Percentiles rank a stretch among this genome's conserved stretches.
Evolutionary conservation across 2,329 filamentous ascomycete genomes (phyloP).

Genomic region (Microsporum ferrugineum): DNA sequence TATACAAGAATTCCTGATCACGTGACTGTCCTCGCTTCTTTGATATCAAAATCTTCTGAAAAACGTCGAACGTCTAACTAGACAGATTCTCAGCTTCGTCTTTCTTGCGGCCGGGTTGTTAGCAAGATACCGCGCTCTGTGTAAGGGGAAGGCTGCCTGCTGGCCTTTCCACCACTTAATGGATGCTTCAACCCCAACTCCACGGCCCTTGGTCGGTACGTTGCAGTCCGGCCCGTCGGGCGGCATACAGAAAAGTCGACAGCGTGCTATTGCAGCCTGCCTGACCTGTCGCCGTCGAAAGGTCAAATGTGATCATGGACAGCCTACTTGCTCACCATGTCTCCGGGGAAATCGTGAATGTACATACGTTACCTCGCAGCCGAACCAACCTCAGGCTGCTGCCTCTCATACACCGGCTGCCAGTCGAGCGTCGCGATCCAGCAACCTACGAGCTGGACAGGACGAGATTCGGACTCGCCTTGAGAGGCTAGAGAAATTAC

Average conservation of each 20-base stretch:
- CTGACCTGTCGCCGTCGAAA: slow-evolving; percentile 1
- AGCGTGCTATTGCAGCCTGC: not conserved
- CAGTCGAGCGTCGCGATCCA: not conserved
- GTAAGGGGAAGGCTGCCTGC: not conserved
- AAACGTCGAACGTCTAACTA: no score
- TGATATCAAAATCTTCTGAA: no score
- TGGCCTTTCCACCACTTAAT: not conserved
- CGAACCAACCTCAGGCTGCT: not conserved
- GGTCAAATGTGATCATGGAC: not conserved
- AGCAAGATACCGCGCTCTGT: not conserved
- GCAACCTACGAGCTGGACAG: slow-evolving; percentile 6
- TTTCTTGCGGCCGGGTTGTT: not conserved
- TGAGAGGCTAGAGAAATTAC: slow-evolving; percentile 8
- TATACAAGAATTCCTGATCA: no score
- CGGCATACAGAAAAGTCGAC: not conserved
- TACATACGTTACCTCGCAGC: not conserved
- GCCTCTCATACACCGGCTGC: not conserved
- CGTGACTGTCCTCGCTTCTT: no score
- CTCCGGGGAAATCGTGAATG: not conserved
- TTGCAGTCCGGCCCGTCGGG: not conserved
- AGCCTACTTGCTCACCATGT: not conserved
- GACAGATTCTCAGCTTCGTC: no score
- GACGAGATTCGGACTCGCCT: slow-evolving; percentile 8
- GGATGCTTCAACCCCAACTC: not conserved
- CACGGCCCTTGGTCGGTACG: not conserved